phyloP scores from a whole-genome alignment of 495 filamentous ascomycete species.

The Xanthoparmelia taractica region DNA sequence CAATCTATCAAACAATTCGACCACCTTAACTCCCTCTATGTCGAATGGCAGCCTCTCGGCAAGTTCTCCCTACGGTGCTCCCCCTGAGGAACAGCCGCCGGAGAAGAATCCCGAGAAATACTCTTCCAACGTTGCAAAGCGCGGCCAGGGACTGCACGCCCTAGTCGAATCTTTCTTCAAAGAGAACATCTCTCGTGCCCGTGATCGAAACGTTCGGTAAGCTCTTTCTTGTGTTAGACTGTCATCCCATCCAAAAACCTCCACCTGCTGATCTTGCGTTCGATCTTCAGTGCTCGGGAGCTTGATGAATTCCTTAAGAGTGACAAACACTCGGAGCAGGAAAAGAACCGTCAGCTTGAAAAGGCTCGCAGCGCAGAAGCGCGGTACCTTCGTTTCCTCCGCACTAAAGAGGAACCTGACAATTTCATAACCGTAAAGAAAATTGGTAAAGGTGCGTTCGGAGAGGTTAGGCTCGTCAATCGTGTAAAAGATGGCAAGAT shows the following conservation, averaged over 20 bases:
- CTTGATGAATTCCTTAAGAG: conserved; percentile 76
- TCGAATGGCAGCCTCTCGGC: conserved; percentile 46
- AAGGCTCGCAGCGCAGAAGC: conserved; percentile 76
- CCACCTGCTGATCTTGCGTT: neutral
- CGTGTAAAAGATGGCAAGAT: conserved; percentile 95
- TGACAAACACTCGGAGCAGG: conserved; percentile 59
- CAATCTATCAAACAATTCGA: conserved; percentile 10
- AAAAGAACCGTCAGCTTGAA: conserved; percentile 70
- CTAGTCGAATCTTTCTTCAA: conserved; percentile 87
- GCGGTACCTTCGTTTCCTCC: conserved; percentile 85
- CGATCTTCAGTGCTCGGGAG: conserved; percentile 63
- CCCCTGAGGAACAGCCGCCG: conserved; percentile 43
- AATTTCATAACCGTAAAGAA: conserved; percentile 96
- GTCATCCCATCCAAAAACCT: neutral
- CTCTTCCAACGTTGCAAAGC: conserved; percentile 70
- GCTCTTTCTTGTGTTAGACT: conserved; percentile 22
- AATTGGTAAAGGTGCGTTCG: conserved; percentile 98
- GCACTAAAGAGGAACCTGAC: conserved; percentile 80
- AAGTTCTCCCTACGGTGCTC: conserved; percentile 31
- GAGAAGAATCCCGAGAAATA: conserved; percentile 72
- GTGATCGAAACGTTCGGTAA: conserved; percentile 85
- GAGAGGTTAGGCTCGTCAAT: conserved; percentile 94
- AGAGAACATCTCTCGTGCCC: conserved; percentile 85
- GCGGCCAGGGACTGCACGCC: conserved; percentile 47
- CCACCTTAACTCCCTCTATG: conserved; percentile 51